Evolutionary conservation across 139 green algal species (phyloP), one percentile per base, ranked within the genome.

Genomic region (Haematococcus lacustris): DNA sequence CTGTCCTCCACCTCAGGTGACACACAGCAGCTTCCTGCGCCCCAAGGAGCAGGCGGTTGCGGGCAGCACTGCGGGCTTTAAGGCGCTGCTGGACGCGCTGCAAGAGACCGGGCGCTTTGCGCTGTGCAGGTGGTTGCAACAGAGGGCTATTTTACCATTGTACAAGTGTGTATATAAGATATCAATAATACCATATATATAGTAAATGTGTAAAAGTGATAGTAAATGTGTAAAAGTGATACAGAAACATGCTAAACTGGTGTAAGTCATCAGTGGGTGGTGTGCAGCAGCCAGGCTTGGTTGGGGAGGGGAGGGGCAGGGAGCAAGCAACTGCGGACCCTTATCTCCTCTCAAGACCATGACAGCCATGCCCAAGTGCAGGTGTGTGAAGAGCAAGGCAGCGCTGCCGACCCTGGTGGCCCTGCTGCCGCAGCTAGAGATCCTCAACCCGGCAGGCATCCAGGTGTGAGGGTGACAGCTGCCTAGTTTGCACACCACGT

Each of bases 61-160:
- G 61, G 61, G 61, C 61, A 68, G 61, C 61, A 68, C 30, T 3
- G 61, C 61, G 61, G n/a, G 4, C 33, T 68, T 68, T 28, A 68
- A 50, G 61, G 32, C 61, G 32, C 33, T 68, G 61, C 34, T 50
- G 33, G 30, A 68, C 30, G 61, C n/a, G 30, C 40, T 68, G 61
- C 13, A 26, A 25, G n/a, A 68, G 32, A 7, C 7, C 3, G 61
- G 41, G 30, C 23, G 28, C 61, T 47, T 68, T 6, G 61, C 61
- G 5, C 7, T 68, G 7, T 68, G 61, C 61, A 41, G 13, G 61
- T 68, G 34, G 41, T 6, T 68, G 61, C 13, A 9, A 7, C 4
- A 66, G 23, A 37, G 57, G 25, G 57, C 23, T 25, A 35, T 13
- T 25, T 66, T 66, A 66, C 47, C 13, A 57, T 21, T 57, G 47